Conservation (phyloP, 371 early-diverging fungal species). For the Parasitella parasitica region DNA sequence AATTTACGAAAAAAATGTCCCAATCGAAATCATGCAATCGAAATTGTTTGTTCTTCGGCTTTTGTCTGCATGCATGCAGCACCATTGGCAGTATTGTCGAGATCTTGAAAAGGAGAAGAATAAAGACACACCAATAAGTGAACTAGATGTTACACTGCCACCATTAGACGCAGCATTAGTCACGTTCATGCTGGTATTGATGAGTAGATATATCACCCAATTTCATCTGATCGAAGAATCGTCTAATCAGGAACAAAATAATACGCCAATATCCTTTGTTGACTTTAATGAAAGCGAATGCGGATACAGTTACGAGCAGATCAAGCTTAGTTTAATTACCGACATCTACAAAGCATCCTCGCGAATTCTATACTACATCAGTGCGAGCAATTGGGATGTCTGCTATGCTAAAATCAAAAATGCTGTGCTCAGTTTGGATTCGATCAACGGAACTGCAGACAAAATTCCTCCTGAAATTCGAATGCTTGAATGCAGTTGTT, state of each 20-base stretch:
- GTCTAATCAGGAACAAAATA: constrained; percentile 21
- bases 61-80: constrained; percentile 73
- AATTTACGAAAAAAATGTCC: constrained; percentile 55
- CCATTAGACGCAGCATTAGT: constrained; percentile 73
- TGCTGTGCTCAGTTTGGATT: constrained; percentile 46
- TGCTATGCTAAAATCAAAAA: constrained; percentile 72
- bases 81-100: constrained; percentile 55
- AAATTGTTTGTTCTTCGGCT: constrained; percentile 76
- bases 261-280: background rate
- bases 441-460: constrained; percentile 45
- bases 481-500: constrained; percentile 71
- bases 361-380: constrained; percentile 75
- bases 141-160: constrained; percentile 32
- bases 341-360: constrained; percentile 70
- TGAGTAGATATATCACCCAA: constrained; percentile 66
- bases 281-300: constrained; percentile 8
- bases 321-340: constrained; percentile 42
- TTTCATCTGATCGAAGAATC: constrained; percentile 42
- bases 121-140: constrained; percentile 11
- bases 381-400: constrained; percentile 80
- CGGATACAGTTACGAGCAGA: constrained; percentile 32
- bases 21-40: constrained; percentile 69
- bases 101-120: constrained; percentile 16
- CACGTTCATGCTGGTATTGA: constrained; percentile 60
- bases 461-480: constrained; percentile 66